Conservation (phyloP, 176 grass and related monocot genomes). For the Bromus sterilis region DNA sequence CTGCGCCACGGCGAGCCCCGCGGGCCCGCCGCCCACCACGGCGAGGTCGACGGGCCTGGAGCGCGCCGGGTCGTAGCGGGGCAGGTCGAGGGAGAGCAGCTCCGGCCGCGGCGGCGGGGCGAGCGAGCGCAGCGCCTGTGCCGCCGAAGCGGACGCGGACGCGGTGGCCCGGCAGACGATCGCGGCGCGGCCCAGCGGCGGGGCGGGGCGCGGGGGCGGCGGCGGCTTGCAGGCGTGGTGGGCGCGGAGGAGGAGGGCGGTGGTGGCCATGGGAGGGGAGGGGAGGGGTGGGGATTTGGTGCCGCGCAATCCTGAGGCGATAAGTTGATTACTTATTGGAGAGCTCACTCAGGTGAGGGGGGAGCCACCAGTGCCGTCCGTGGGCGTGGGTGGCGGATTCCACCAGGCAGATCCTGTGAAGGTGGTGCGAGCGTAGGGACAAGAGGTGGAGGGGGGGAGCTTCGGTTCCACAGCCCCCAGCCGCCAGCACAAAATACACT, state of each 20-base stretch:
- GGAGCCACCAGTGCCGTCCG: not conserved
- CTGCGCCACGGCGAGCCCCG: slow-evolving; percentile 85
- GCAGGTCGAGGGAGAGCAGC: slow-evolving; percentile 66
- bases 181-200: not conserved
- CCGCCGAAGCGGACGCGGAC: not conserved
- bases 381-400: slow-evolving; percentile 1
- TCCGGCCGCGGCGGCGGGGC: slow-evolving; percentile 44
- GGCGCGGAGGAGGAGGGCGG: slow-evolving; percentile 29
- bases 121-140: slow-evolving; percentile 35
- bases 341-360: not conserved
- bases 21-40: slow-evolving; percentile 79
- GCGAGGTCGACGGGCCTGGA: slow-evolving; percentile 62
- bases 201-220: not conserved
- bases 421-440: not conserved
- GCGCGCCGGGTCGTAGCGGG: slow-evolving; percentile 73
- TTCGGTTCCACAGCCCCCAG: not conserved
- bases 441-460: not conserved
- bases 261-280: not conserved
- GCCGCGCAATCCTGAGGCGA: slow-evolving; percentile 29
- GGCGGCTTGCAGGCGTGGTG: slow-evolving; percentile 10
- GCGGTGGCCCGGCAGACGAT: slow-evolving; percentile 24
- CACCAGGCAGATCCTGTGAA: not conserved
- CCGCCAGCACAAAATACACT: not conserved
- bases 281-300: not conserved
- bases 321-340: slow-evolving; percentile 25